A percentile compares a stretch with the other conserved stretches of the same genome.
phyloP scores from a whole-genome alignment of 2,329 filamentous ascomycete genomes.

The Herpomyces periplanetae region DNA sequence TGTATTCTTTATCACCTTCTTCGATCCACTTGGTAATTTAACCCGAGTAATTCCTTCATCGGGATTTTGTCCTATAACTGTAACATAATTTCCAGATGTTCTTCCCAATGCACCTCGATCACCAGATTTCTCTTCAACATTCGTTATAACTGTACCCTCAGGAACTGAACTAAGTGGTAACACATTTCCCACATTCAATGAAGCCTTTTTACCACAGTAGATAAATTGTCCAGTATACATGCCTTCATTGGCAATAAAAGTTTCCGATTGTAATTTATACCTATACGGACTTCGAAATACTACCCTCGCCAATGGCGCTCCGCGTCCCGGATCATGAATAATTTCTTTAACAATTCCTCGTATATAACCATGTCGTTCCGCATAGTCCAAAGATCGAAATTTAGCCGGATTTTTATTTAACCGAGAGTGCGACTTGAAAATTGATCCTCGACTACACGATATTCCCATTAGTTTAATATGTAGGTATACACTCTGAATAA shows the following conservation, averaged over 20 bases:
- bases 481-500: no score
- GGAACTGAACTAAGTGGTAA: conserved; percentile 75
- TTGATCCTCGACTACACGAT: no score
- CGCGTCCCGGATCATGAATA: conserved; percentile 92
- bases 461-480: no score
- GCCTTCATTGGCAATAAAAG: conserved; percentile 99
- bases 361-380: conserved; percentile 88
- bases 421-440: conserved; percentile 30
- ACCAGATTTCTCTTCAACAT: conserved; percentile 95
- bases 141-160: conserved; percentile 95
- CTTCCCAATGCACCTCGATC: conserved; percentile 85
- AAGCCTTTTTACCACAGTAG: conserved; percentile 97
- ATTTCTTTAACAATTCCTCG: conserved; percentile 95
- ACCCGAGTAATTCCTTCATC: conserved; percentile 98
- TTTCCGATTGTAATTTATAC: conserved; percentile 92
- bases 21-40: conserved; percentile 94
- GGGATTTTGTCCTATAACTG: conserved; percentile 83
- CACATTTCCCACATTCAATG: conserved; percentile 84
- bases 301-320: conserved; percentile 86
- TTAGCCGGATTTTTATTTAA: conserved; percentile 80
- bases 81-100: conserved; percentile 98
- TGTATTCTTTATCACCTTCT: conserved; percentile 83
- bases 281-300: conserved; percentile 90
- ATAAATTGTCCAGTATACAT: conserved; percentile 99
- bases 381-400: conserved; percentile 85